A percentile compares a stretch with the other conserved stretches of the same genome.
Conservation (phyloP, 352 stramenopile species). For the Globisporangium cederbergense region DNA sequence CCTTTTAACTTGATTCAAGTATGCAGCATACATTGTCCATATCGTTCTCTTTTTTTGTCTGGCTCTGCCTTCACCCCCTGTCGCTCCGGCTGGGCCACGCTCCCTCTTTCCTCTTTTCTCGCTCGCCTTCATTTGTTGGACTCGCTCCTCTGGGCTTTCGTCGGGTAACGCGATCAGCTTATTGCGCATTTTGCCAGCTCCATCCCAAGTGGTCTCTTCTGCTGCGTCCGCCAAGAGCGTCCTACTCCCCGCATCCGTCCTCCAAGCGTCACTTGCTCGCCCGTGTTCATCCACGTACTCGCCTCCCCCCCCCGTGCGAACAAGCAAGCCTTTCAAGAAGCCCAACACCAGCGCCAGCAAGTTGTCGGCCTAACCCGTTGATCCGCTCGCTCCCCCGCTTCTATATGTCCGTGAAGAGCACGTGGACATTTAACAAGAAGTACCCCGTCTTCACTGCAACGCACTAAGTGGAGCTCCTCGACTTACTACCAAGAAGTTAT, state of each 20-base stretch:
- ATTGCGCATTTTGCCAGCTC: slow-evolving; percentile 54
- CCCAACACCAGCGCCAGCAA: not conserved
- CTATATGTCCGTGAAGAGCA: slow-evolving; percentile 80
- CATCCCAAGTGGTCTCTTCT: slow-evolving; percentile 18
- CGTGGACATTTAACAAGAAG: slow-evolving; percentile 85
- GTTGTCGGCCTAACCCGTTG: slow-evolving; percentile 4
- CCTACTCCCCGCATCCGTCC: slow-evolving; percentile 3
- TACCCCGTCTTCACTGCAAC: slow-evolving; percentile 69
- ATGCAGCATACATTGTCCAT: not conserved
- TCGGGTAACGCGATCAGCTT: slow-evolving; percentile 66
- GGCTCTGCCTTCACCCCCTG: slow-evolving; percentile 7
- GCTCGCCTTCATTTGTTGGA: too few relatives aligned
- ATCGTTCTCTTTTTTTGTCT: slow-evolving; percentile 12
- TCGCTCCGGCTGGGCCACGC: not conserved
- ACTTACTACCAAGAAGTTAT: too few relatives aligned
- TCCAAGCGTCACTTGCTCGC: not conserved
- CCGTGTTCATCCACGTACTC: slow-evolving; percentile 1
- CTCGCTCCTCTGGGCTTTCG: slow-evolving; percentile 18
- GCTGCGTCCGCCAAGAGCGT: slow-evolving; percentile 13
- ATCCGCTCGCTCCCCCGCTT: not conserved
- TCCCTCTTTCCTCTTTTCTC: not conserved
- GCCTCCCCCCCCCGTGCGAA: too few relatives aligned
- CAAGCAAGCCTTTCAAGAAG: not conserved
- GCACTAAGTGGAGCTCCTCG: slow-evolving; percentile 35
- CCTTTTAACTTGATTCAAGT: not conserved